Conservation (phyloP, 2,329 filamentous ascomycete species). For the Beauveria sp. region DNA sequence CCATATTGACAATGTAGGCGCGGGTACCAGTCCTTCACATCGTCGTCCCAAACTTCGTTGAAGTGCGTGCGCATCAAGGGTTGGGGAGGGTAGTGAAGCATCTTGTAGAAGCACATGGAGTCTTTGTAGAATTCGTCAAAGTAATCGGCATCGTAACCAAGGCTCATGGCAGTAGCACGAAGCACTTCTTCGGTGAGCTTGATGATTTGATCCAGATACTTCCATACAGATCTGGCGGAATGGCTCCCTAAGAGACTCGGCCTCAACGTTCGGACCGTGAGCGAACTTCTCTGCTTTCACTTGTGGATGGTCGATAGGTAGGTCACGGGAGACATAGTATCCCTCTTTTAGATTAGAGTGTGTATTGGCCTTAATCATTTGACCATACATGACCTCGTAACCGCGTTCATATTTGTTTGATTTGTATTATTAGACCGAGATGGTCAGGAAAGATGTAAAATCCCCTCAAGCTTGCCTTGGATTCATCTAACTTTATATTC, state of each 20-base stretch:
- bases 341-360: slow-evolving; percentile 40
- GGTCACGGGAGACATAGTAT: slow-evolving; percentile 29
- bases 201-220: slow-evolving; percentile 33
- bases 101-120: slow-evolving; percentile 26
- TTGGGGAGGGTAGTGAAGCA: slow-evolving; percentile 43
- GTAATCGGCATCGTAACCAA: slow-evolving; percentile 32
- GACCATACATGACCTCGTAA: slow-evolving; percentile 40
- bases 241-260: slow-evolving; percentile 24
- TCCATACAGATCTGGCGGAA: slow-evolving; percentile 32
- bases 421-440: neutral
- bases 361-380: slow-evolving; percentile 35
- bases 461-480: slow-evolving; percentile 14
- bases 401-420: slow-evolving; percentile 36
- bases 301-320: slow-evolving; percentile 32
- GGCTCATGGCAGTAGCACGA: slow-evolving; percentile 32
- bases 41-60: slow-evolving; percentile 35
- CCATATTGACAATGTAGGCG: slow-evolving; percentile 45
- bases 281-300: slow-evolving; percentile 30
- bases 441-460: no score
- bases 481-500: slow-evolving; percentile 34
- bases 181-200: slow-evolving; percentile 33
- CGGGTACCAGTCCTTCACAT: slow-evolving; percentile 36
- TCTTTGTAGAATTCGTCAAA: slow-evolving; percentile 37
- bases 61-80: slow-evolving; percentile 18
- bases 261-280: slow-evolving; percentile 37